Percentiles rank a stretch among this genome's conserved stretches.
Evolutionary conservation across 345 rosid species (phyloP).

Genomic region (Mercurialis annua): DNA sequence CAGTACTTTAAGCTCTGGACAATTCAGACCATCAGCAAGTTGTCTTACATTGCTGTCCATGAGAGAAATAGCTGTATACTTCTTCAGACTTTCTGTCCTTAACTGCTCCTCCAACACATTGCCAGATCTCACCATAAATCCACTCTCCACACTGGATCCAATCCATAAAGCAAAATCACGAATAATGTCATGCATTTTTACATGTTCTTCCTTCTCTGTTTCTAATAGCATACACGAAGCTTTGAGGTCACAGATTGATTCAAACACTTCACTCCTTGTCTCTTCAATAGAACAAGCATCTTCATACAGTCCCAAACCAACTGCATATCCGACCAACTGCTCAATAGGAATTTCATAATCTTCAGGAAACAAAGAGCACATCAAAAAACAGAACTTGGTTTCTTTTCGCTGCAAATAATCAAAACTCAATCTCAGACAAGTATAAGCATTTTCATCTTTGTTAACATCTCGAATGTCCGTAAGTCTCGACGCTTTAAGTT

Average conservation of each 20-base stretch:
- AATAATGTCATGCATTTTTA: neutral
- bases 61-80: neutral
- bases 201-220: neutral
- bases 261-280: neutral
- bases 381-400: neutral
- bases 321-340: conserved; percentile 2
- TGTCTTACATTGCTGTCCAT: too few relatives aligned
- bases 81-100: neutral
- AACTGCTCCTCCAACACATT: neutral
- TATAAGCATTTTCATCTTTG: neutral
- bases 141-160: neutral
- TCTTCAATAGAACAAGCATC: neutral
- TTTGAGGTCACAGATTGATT: neutral
- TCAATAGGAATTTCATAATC: neutral
- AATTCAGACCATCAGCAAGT: neutral
- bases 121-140: neutral
- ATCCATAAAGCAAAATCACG: neutral
- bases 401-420: conserved; percentile 1
- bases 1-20: neutral
- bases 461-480: neutral
- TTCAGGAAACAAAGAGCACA: conserved; percentile 20
- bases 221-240: neutral
- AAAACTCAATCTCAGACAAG: conserved; percentile 4
- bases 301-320: neutral
- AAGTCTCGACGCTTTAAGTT: neutral